These are phyloP conservation scores for Albizia julibrissin DNA, from an alignment of 306 rosid species.

Conservation along the genomic window DNA sequence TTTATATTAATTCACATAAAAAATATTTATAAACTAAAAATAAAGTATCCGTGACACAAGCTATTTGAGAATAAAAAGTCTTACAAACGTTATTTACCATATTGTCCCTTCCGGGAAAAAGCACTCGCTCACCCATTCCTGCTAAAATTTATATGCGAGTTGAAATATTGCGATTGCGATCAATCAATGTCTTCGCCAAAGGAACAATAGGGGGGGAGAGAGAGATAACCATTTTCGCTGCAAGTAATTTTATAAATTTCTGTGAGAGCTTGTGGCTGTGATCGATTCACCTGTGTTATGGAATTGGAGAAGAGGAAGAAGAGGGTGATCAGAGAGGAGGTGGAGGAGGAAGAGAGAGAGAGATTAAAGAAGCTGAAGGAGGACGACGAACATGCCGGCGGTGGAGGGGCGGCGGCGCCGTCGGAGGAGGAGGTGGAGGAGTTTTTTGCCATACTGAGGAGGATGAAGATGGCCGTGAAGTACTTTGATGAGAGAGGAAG, in stretches of 20 bases:
- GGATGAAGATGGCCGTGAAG: conserved; percentile 71
- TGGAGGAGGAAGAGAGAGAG: neutral
- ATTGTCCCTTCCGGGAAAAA: neutral
- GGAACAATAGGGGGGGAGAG: neutral
- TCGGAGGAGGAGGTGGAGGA: conserved; percentile 80
- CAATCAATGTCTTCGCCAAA: neutral
- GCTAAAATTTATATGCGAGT: neutral
- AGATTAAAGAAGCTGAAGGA: conserved; percentile 25
- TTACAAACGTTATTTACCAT: neutral
- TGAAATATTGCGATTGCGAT: neutral
- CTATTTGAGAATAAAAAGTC: neutral
- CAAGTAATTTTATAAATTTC: neutral
- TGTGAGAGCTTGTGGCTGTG: neutral
- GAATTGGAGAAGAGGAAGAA: conserved; percentile 39
- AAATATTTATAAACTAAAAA: too few relatives aligned
- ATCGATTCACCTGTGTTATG: conserved; percentile 33
- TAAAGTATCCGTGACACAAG: too few relatives aligned
- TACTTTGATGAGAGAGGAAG: conserved; percentile 52
- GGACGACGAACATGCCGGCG: neutral
- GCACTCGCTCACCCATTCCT: neutral
- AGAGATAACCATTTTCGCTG: neutral
- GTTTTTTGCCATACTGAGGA: conserved; percentile 64
- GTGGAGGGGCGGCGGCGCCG: conserved; percentile 13
- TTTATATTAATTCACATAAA: too few relatives aligned
- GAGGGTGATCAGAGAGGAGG: conserved; percentile 27